Base-by-base conservation (phyloP, 371 early-diverging fungal species). In the Lichtheimia hyalospora region DNA sequence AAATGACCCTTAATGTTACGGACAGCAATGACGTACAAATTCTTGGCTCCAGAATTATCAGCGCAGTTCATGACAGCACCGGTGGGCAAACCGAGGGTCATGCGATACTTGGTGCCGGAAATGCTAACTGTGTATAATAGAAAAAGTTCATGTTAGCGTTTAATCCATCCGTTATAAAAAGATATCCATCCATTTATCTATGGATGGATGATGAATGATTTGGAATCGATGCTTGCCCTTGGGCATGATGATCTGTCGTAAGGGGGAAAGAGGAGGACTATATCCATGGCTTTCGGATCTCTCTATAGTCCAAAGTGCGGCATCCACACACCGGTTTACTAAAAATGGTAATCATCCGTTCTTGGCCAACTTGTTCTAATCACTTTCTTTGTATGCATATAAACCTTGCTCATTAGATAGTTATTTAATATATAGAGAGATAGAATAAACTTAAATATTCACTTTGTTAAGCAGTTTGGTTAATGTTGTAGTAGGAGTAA, bases 21-120 rank as follows among this genome's bases (percentile, higher is more conserved):
- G 75, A 99, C 99, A 69, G 98, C 95, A 77, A 99, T 99, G 73
- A 99, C 89, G 88, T 99, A 98, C 71, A 99, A 84, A 89, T 99
- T 97, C 93, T 99, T 99, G 79, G 99, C 99, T 54, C 99, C 99
- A 77, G 96, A 96, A 93, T 99, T 99, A 83, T 99, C 99, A 60
- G 99, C 99, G 84, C 99, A 99, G 88, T 96, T 99, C 88, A 99
- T 95, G 69, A 97, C 93, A 54, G 99, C 98, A 75, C 98, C 99
- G 66, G 98, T 98, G 66, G 99, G 99, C 65, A 99, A 88, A 93
- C 98, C 99, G 69, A 97, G 92, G 71, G 99, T 95, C 97, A 99
- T 97, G 75, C 96, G 92, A 90, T 94, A 96, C 83, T 98, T 98
- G 84, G 89, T 94, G 70, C 97, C 97, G 71, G 92, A 84, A 83